Evolutionary conservation across 73 alveolate genomes (phyloP), one percentile per base, ranked within the genome.

Genomic region (Paramecium bursaria): DNA sequence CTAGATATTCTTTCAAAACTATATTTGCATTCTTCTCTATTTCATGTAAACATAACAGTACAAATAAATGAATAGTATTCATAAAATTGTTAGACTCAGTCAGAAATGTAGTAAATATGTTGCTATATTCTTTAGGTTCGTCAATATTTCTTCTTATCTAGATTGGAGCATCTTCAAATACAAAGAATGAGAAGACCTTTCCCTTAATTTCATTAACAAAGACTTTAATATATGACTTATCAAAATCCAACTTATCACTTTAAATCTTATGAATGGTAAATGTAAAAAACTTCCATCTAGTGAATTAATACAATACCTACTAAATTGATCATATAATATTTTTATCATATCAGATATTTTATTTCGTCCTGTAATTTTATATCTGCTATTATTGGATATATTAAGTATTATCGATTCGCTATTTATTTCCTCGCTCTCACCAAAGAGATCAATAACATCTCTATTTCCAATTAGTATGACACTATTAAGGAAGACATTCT

Each of bases 281-380:
- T 39, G 82, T 67, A 67, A 67, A 67, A 22, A 67, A 67, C 27
- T 67, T 67, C 82, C 82, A 67, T 67, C 82, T 67, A 67, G 44
- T 39, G 6, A 35, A 5, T 9, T 67, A 4, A 25, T 67, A 3
- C 0, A 5, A 39, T 67, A 67, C 82, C 44, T 67, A 11, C 50
- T 31, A 42, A 25, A 67, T 15, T 42, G 22, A 3, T 67, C 22
- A 67, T 19, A 67, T 42, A 67, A 35, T 7, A 4, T 7, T 1
- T 14, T 25, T 17, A 67, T 67, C 60, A 67, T 67, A 11, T 67
- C 3, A 39, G 15, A 39, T 25, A 67, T 67, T 30, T 67, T 67
- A 67, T 67, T 53, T n/a, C 47, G 47, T 15, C 82, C 82, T n/a
- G 33, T 67, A 11, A 67, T 67, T 10, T 67, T 67, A 67, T 67